These are phyloP conservation scores for Russula foetens DNA, from an alignment of 768 basidiomycete species.

Conservation along the genomic window DNA sequence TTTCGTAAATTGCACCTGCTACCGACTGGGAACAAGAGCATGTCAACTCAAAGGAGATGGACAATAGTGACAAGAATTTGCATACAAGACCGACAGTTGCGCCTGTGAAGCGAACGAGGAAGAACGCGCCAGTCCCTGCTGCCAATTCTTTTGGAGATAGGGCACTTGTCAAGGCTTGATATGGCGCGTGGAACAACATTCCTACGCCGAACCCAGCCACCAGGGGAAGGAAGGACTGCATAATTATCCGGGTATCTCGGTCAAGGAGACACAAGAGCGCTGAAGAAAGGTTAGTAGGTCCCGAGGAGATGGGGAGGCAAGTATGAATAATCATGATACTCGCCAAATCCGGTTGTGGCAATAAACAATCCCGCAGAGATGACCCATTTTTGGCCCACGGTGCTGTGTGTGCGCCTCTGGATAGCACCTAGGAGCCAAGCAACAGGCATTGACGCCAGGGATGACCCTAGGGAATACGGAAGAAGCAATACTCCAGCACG, in stretches of 20 bases:
- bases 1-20: slow-evolving; percentile 59
- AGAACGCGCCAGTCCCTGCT: slow-evolving; percentile 78
- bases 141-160: slow-evolving; percentile 62
- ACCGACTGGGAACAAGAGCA: slow-evolving; percentile 43
- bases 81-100: slow-evolving; percentile 75
- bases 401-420: slow-evolving; percentile 49
- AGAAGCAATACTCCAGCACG: slow-evolving; percentile 67
- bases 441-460: slow-evolving; percentile 75
- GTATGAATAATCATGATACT: slow-evolving; percentile 9
- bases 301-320: background rate
- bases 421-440: slow-evolving; percentile 75
- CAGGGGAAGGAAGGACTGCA: slow-evolving; percentile 53
- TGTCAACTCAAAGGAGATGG: slow-evolving; percentile 6
- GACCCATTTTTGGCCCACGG: slow-evolving; percentile 55
- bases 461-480: slow-evolving; percentile 81
- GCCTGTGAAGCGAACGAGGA: slow-evolving; percentile 80
- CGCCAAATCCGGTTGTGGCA: slow-evolving; percentile 69
- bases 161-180: slow-evolving; percentile 66
- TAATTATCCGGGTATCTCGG: slow-evolving; percentile 36
- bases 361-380: slow-evolving; percentile 57
- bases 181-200: slow-evolving; percentile 80
- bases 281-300: slow-evolving; percentile 24
- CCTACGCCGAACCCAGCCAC: slow-evolving; percentile 73
- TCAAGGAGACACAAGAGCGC: slow-evolving; percentile 61
- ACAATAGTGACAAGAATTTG: background rate